These are phyloP conservation scores for Ceratocystis papillata DNA, from an alignment of 2,329 filamentous ascomycete genomes.

Conservation along the genomic window DNA sequence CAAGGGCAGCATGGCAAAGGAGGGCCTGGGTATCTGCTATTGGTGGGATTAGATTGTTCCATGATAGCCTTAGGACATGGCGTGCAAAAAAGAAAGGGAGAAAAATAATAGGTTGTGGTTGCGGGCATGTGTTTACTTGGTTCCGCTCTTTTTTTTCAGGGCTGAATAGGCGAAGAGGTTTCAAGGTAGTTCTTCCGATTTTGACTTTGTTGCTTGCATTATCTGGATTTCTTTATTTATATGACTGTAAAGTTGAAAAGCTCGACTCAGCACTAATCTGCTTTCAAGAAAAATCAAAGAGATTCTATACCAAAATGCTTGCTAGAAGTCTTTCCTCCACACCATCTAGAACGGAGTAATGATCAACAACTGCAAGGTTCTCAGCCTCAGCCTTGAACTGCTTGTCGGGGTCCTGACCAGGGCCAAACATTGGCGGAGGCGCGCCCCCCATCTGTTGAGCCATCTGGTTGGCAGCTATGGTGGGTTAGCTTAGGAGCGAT, in stretches of 20 bases:
- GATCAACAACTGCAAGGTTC: slow-evolving; percentile 89
- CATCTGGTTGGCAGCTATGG: slow-evolving; percentile 75
- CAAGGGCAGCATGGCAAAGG: slow-evolving; percentile 52
- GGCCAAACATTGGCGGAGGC: slow-evolving; percentile 71
- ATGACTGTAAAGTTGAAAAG: background rate
- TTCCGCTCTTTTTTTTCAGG: background rate
- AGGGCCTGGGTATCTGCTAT: slow-evolving; percentile 51
- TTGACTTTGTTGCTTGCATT: slow-evolving; percentile 13
- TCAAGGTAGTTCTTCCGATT: slow-evolving; percentile 1
- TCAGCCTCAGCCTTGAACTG: slow-evolving; percentile 86
- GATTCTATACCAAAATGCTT: slow-evolving; percentile 20
- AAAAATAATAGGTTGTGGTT: no score
- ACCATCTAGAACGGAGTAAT: slow-evolving; percentile 80
- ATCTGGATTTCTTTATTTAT: slow-evolving; percentile 10
- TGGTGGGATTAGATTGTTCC: slow-evolving; percentile 46
- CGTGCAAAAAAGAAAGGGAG: background rate
- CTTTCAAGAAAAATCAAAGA: background rate
- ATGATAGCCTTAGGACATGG: no score
- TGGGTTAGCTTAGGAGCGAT: background rate
- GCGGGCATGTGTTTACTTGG: background rate
- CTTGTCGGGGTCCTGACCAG: slow-evolving; percentile 91
- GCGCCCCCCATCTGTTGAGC: slow-evolving; percentile 80
- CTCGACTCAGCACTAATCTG: background rate
- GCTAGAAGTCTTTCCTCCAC: slow-evolving; percentile 71
- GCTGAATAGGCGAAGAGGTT: slow-evolving; percentile 13